Base-by-base conservation (phyloP, 208 protist species). In the Wallacemonas sp. region DNA sequence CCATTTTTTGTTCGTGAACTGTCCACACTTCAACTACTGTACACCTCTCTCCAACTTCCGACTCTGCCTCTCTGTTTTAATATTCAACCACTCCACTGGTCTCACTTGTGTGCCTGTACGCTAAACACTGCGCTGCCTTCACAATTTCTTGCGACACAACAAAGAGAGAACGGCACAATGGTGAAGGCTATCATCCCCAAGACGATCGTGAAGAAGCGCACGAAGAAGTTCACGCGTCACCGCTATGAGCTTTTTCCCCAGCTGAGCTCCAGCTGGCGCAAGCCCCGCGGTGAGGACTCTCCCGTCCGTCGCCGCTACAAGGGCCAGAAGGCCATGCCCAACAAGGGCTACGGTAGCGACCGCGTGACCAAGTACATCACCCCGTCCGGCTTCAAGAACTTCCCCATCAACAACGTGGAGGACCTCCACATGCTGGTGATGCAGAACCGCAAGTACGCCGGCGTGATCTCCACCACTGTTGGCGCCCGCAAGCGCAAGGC, bases 401-500 rank as follows among this genome's bases (percentile, higher is more conserved):
- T 99, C 84, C 81, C 83, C 62, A 89, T 99, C 59, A 79, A 83
- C 79, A 98, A 95, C 65, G 87, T 97, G 53, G 78, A 97, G 76
- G 98, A 99, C 65, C 91, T 99, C 48, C 97, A 99, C 83, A 92
- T 99, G 81, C 96, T 99, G 30, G 81, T 99, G 33, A 99, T 99
- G 98, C 98, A 99, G 81, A 99, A 99, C 97, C 94, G 97, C 72
- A 99, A 97, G 85, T 99, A 99, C 88, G 94, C 96, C 45, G 98
- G 98, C 53, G 96, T 99, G 66, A 99, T 99, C 81, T 89, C 88
- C 46, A 78, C 94, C 87, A 97, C 87, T 65, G 95, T 99, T 32
- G 98, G 96, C 34, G 95, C 97, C 37, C 89, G 91, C 67, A 46
- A 44, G 44, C 94, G 98, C 79, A 98, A 98, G 87, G 90, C 92